Evolutionary conservation across 2,329 filamentous ascomycete species (phyloP).

Genomic region (Fusarium nurragi): DNA sequence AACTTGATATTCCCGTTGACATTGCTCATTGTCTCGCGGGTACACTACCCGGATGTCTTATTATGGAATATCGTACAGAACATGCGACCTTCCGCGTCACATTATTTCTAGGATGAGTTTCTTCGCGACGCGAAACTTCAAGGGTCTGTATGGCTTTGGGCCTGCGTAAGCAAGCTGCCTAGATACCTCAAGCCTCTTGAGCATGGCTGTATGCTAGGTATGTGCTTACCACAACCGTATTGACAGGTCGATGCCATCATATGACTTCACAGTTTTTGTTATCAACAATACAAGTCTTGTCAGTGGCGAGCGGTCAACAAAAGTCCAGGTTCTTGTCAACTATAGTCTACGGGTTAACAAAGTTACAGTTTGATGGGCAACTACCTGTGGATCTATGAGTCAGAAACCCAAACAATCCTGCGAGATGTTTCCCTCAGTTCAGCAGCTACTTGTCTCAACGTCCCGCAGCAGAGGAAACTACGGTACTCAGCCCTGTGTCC

Average conservation of each 20-base stretch:
- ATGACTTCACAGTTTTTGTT: constrained; percentile 1
- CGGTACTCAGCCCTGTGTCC: constrained; percentile 19
- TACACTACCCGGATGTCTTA: constrained; percentile 22
- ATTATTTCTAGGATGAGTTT: constrained; percentile 16
- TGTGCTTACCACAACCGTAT: constrained; percentile 16
- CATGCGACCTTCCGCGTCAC: constrained; percentile 10
- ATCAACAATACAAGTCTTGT: neutral
- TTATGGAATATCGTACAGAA: constrained; percentile 6
- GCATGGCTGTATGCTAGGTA: neutral
- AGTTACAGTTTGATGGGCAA: neutral
- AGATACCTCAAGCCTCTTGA: neutral
- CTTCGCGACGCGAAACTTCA: neutral
- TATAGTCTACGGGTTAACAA: neutral
- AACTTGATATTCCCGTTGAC: constrained; percentile 1
- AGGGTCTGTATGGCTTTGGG: constrained; percentile 1
- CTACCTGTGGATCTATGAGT: neutral
- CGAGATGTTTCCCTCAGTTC: constrained; percentile 8
- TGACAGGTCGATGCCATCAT: neutral
- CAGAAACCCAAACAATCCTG: neutral
- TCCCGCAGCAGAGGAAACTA: constrained; percentile 4
- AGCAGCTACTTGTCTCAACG: neutral
- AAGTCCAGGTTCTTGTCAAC: constrained; percentile 12
- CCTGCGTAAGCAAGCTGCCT: constrained; percentile 23
- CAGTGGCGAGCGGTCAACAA: constrained; percentile 5
- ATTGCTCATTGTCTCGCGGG: constrained; percentile 5